Percentiles rank a stretch among this genome's conserved stretches.
phyloP scores from a whole-genome alignment of 768 basidiomycete genomes.

The Chalciporus chontae region DNA sequence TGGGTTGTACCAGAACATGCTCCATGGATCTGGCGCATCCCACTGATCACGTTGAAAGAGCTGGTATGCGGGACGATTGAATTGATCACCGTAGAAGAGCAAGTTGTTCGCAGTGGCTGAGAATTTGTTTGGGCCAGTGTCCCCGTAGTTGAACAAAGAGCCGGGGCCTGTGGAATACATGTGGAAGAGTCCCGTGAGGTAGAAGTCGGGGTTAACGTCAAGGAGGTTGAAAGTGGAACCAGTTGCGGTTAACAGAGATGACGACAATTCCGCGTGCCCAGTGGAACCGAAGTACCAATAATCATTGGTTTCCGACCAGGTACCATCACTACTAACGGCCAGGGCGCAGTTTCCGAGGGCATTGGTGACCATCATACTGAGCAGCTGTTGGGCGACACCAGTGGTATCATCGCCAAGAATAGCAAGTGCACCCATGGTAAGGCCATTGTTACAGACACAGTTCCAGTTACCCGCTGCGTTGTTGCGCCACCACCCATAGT shows the following conservation, averaged over 20 bases:
- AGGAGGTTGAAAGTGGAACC: slow-evolving; percentile 80
- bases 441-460: slow-evolving; percentile 90
- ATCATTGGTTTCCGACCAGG: slow-evolving; percentile 92
- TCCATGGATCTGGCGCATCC: slow-evolving; percentile 81
- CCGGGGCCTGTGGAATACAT: slow-evolving; percentile 85
- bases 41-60: slow-evolving; percentile 89
- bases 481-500: slow-evolving; percentile 76
- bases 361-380: slow-evolving; percentile 67
- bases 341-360: slow-evolving; percentile 74
- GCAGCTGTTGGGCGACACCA: slow-evolving; percentile 62
- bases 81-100: slow-evolving; percentile 71
- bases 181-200: slow-evolving; percentile 79
- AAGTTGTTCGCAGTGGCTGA: slow-evolving; percentile 89
- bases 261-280: slow-evolving; percentile 84
- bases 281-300: slow-evolving; percentile 97
- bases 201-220: slow-evolving; percentile 64
- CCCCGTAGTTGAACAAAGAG: slow-evolving; percentile 69
- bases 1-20: slow-evolving; percentile 94
- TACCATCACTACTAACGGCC: slow-evolving; percentile 67
- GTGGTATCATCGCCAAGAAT: slow-evolving; percentile 82
- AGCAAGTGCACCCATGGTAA: slow-evolving; percentile 86
- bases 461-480: slow-evolving; percentile 93
- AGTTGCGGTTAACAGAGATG: slow-evolving; percentile 79
- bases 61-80: slow-evolving; percentile 66
- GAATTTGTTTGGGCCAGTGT: slow-evolving; percentile 85